Percentiles rank a stretch among this genome's conserved stretches.
Conservation (phyloP, 768 basidiomycete species). For the Tylopilus sp. region DNA sequence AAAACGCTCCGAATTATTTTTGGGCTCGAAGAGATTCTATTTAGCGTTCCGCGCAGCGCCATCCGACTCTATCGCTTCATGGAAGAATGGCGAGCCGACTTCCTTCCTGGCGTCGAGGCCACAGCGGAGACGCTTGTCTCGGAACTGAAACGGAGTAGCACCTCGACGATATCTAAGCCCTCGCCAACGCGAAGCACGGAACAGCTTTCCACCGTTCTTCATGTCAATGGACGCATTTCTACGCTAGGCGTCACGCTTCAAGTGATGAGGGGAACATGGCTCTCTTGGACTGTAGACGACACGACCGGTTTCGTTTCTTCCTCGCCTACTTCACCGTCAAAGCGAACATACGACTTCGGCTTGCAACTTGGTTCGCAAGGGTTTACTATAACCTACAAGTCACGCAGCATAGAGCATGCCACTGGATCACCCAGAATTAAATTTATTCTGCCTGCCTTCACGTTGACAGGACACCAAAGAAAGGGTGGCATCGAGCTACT, state of each 20-base stretch:
- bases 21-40: constrained; percentile 41
- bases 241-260: constrained; percentile 64
- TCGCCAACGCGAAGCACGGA: constrained; percentile 23
- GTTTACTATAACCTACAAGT: constrained; percentile 54
- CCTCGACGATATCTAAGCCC: constrained; percentile 30
- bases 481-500: constrained; percentile 45
- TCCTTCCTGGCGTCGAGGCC: constrained; percentile 69
- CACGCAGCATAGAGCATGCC: constrained; percentile 33
- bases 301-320: constrained; percentile 47
- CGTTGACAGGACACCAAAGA: constrained; percentile 59
- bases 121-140: constrained; percentile 61
- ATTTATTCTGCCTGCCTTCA: constrained; percentile 62
- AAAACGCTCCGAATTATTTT: constrained; percentile 43
- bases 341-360: constrained; percentile 50
- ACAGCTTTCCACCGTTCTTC: constrained; percentile 28
- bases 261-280: constrained; percentile 86
- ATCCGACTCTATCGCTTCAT: constrained; percentile 73
- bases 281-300: constrained; percentile 66
- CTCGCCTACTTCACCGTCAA: constrained; percentile 31
- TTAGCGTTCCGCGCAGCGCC: constrained; percentile 77
- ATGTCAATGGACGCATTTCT: constrained; percentile 51
- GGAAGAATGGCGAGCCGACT: constrained; percentile 81
- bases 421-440: constrained; percentile 51
- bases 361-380: constrained; percentile 60
- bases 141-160: constrained; percentile 51